Evolutionary conservation across 257 asterid genomes (phyloP).

Genomic region (Gardenia jasminoides): DNA sequence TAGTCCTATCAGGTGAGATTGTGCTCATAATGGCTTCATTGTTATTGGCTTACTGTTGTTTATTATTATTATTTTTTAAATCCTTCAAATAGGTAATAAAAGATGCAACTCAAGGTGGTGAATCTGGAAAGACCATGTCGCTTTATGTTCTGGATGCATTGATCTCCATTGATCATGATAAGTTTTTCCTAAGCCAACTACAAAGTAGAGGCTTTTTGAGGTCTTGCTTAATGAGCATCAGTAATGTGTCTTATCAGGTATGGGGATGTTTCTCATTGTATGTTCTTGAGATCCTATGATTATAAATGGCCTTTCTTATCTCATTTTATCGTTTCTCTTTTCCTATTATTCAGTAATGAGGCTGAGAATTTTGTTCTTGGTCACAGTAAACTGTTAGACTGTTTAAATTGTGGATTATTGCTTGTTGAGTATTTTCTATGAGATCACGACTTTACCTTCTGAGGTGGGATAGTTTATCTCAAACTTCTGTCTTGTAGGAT

Average conservation of each 20-base stretch:
- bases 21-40: background rate
- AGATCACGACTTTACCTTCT: background rate
- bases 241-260: constrained; percentile 81
- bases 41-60: constrained; percentile 1
- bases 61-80: constrained; percentile 12
- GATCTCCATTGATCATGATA: constrained; percentile 81
- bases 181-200: constrained; percentile 79
- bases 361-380: background rate
- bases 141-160: constrained; percentile 77
- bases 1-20: background rate
- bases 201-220: constrained; percentile 91
- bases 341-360: background rate
- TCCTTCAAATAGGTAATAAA: constrained; percentile 55
- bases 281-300: background rate
- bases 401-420: background rate
- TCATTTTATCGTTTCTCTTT: background rate
- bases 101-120: constrained; percentile 92
- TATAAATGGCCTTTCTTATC: too few species aligned
- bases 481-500: background rate
- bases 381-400: background rate
- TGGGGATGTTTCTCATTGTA: background rate
- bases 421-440: background rate
- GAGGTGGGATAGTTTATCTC: background rate
- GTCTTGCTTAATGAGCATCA: constrained; percentile 70
- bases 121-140: constrained; percentile 75